These are phyloP conservation scores for Stentor coeruleus DNA, from an alignment of 73 alveolate genomes.

Conservation along the genomic window DNA sequence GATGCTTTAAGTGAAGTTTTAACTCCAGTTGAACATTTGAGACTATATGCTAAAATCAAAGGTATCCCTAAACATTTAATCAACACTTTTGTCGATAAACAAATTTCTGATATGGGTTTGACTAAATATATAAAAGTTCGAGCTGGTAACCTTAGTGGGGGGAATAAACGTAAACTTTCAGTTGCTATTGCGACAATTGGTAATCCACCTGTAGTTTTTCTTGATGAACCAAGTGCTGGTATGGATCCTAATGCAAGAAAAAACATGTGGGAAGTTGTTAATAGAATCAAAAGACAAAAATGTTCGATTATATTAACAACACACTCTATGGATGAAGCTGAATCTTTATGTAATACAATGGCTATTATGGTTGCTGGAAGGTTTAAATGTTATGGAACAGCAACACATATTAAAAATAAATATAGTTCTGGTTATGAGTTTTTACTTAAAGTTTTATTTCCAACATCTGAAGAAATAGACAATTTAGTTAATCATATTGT, in stretches of 20 bases:
- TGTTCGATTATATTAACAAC: constrained; percentile 77
- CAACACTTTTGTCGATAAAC: constrained; percentile 59
- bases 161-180: constrained; percentile 95
- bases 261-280: constrained; percentile 97
- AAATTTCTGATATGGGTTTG: constrained; percentile 86
- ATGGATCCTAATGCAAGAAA: constrained; percentile 98
- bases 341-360: constrained; percentile 80
- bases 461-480: constrained; percentile 51
- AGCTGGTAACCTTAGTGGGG: constrained; percentile 92
- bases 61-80: constrained; percentile 78
- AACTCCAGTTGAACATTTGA: constrained; percentile 93
- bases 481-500: constrained; percentile 30
- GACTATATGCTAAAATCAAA: constrained; percentile 88
- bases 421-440: constrained; percentile 94
- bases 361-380: constrained; percentile 97
- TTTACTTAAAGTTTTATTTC: constrained; percentile 64
- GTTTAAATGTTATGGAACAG: constrained; percentile 87
- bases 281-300: constrained; percentile 63
- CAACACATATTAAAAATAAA: constrained; percentile 82
- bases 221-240: constrained; percentile 98
- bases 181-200: constrained; percentile 98
- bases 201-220: constrained; percentile 97
- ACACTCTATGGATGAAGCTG: constrained; percentile 94
- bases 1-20: constrained; percentile 89
- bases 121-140: constrained; percentile 62